Percentiles rank a stretch among this genome's conserved stretches.
Conservation (phyloP, 176 grass and related monocot genomes). For the Stipa capillata region DNA sequence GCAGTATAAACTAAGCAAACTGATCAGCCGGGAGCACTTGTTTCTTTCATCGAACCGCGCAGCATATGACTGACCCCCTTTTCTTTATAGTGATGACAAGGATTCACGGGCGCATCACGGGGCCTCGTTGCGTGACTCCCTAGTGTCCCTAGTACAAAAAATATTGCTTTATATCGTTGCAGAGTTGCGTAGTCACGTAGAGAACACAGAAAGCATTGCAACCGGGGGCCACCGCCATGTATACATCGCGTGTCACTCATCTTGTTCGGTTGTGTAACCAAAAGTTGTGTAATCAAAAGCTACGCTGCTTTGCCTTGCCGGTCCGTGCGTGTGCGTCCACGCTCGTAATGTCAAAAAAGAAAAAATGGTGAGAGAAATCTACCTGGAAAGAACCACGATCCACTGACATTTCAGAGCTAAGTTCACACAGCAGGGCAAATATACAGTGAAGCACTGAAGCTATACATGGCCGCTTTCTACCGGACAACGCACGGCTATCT, state of each 20-base stretch:
- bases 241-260: neutral
- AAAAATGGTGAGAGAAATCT: neutral
- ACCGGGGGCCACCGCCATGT: neutral
- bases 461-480: neutral
- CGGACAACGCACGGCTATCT: neutral
- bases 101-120: slow-evolving; percentile 9
- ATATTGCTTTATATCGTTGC: no score
- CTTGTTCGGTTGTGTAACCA: neutral
- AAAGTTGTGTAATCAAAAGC: no score
- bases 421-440: neutral
- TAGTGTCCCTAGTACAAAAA: no score
- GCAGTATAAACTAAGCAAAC: slow-evolving; percentile 20
- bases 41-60: slow-evolving; percentile 3
- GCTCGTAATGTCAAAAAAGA: neutral
- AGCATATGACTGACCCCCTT: neutral
- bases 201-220: neutral
- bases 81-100: neutral
- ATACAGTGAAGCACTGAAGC: neutral
- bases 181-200: no score
- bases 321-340: neutral
- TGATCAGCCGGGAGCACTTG: neutral
- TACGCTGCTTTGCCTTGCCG: neutral
- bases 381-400: neutral
- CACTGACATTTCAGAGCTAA: neutral
- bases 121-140: no score